Percentiles rank a stretch among this genome's conserved stretches.
Conservation (phyloP, 345 rosid genomes). For the Rhodamnia argentea region DNA sequence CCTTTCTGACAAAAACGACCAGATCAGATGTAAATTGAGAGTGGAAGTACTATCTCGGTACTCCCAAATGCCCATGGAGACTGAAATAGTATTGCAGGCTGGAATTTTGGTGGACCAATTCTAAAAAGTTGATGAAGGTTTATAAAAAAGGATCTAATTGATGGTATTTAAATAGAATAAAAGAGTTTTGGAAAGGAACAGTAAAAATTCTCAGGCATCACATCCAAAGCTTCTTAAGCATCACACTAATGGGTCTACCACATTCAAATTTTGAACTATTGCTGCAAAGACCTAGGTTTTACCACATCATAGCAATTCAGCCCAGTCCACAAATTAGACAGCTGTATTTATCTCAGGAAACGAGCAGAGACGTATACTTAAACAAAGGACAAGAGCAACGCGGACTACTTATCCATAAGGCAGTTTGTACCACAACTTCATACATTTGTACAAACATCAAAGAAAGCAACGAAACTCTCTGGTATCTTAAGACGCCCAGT, state of each 20-base stretch:
- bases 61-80: not conserved
- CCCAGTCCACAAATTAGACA: not conserved
- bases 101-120: not conserved
- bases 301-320: not conserved
- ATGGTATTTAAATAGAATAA: not conserved
- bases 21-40: too few species aligned
- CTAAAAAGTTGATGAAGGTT: not conserved
- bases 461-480: not conserved
- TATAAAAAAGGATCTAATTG: not conserved
- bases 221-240: too few species aligned
- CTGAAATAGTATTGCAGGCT: not conserved
- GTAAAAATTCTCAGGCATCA: too few species aligned
- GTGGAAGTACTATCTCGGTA: not conserved
- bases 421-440: not conserved
- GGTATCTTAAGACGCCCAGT: not conserved
- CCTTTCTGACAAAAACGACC: not conserved
- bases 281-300: not conserved
- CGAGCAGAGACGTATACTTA: not conserved
- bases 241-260: not conserved
- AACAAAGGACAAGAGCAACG: not conserved
- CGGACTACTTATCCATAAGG: not conserved
- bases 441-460: not conserved
- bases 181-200: not conserved
- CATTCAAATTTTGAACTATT: not conserved
- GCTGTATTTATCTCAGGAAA: not conserved